Evolutionary conservation across 164 flowering plant species (phyloP), one percentile per base, ranked within the genome.

Genomic region (Santalum album): DNA sequence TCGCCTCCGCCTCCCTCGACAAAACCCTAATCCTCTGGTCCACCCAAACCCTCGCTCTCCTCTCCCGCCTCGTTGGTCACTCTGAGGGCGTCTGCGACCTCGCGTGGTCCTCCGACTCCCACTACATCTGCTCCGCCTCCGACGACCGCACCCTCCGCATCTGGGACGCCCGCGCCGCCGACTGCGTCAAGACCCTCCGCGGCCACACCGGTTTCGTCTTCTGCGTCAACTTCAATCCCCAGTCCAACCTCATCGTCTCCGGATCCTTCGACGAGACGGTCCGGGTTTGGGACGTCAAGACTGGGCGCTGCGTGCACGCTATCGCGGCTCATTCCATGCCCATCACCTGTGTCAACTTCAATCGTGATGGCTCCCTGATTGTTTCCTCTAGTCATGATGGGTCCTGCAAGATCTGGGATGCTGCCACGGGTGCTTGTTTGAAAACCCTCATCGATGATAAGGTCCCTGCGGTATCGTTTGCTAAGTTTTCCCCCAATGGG

Each of bases 91-190:
- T 92, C 55, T 78, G 80, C 35, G 99, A 92, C 72, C 79, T 92
- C 10, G 84, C 95, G 47, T 89, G 94, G 90, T 92, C 99, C 38
- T 87, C 86, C 44, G 95, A 89, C 61, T 85, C 96, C n/a, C 94
- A 75, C 66, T 94, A 94, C 76, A 72, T 89, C 65, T 82, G 90
- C 73, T 94, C 99, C 44, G 95, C 97, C 52, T 94, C 97, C 63
- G 97, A 92, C 56, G 97, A 92, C 58, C 69, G 71, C 21, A 78
- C 96, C 15, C 74, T 89, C 64, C 87, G 91, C 49, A 92, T 92
- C 60, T 92, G 97, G 99, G 90, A 79, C 64, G 85, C 89, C 1
- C 89, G 69, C 36, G 45, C 82, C 50, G 65, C 66, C 53, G 89
- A 78, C 11, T 82, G 78, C 76, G 78, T 94, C 38, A 84, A 90